Conservation (phyloP, 1,284 basidiomycete genomes). For the Trichosporon sp. region DNA sequence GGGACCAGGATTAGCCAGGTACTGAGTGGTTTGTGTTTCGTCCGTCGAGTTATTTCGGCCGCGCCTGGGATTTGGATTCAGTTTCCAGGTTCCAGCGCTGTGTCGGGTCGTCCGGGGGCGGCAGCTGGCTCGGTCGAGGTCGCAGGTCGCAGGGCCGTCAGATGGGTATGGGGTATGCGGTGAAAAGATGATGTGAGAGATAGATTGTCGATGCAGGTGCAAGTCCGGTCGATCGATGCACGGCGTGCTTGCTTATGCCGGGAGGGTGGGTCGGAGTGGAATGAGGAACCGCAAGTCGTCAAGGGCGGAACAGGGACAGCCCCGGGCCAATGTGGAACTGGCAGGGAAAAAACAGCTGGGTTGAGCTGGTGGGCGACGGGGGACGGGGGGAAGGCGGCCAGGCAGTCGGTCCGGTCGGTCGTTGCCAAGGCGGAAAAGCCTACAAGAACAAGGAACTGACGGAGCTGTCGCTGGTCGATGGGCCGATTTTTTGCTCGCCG, state of each 20-base stretch:
- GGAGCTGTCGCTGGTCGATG: neutral
- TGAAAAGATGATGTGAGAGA: neutral
- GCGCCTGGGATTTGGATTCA: neutral
- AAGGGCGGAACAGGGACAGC: neutral
- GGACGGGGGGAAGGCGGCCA: neutral
- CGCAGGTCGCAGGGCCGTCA: neutral
- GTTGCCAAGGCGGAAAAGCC: neutral
- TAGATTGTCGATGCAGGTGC: neutral
- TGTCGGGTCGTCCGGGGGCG: neutral
- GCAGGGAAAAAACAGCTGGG: neutral
- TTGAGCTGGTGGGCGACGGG: neutral
- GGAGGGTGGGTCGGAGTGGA: neutral
- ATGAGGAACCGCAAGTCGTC: neutral
- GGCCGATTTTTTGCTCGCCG: neutral
- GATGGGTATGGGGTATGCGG: neutral
- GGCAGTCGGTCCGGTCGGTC: neutral
- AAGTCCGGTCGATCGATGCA: neutral
- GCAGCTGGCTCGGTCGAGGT: neutral
- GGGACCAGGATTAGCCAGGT: neutral
- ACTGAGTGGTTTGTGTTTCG: neutral
- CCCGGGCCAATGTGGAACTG: neutral
- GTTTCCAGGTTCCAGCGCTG: neutral
- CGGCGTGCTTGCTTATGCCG: neutral
- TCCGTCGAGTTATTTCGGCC: constrained; percentile 2
- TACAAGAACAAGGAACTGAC: neutral